These are phyloP conservation scores for Plasmodium gaboni DNA, from an alignment of 169 alveolate genomes.

Conservation along the genomic window DNA sequence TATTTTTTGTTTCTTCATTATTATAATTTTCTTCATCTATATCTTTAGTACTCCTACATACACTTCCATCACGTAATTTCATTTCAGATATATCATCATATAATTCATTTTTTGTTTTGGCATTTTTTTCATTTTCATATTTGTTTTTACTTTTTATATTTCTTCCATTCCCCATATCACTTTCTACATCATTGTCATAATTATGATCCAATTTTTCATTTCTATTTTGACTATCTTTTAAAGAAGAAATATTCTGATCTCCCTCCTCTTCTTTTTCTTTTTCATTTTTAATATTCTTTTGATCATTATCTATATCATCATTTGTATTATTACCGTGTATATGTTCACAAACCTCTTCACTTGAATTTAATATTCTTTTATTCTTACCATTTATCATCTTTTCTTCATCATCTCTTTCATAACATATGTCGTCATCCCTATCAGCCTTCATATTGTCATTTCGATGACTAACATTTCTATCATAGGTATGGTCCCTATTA, in stretches of 20 bases:
- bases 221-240: background rate
- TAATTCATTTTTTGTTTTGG: background rate
- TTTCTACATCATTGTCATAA: background rate
- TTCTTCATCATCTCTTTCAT: background rate
- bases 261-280: background rate
- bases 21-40: background rate
- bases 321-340: background rate
- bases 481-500: background rate
- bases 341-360: background rate
- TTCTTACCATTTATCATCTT: background rate
- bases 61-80: background rate
- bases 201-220: background rate
- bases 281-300: background rate
- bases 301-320: background rate
- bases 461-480: slow-evolving; percentile 2
- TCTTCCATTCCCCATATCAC: slow-evolving; percentile 5
- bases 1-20: slow-evolving; percentile 5
- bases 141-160: background rate
- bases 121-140: slow-evolving; percentile 11
- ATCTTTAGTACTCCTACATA: background rate
- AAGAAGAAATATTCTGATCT: background rate
- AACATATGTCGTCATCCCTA: background rate
- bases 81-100: background rate
- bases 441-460: background rate
- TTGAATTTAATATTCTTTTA: background rate